These are phyloP conservation scores for Metschnikowia kunwiensis DNA, from an alignment of 805 yeast genomes.

Conservation along the genomic window DNA sequence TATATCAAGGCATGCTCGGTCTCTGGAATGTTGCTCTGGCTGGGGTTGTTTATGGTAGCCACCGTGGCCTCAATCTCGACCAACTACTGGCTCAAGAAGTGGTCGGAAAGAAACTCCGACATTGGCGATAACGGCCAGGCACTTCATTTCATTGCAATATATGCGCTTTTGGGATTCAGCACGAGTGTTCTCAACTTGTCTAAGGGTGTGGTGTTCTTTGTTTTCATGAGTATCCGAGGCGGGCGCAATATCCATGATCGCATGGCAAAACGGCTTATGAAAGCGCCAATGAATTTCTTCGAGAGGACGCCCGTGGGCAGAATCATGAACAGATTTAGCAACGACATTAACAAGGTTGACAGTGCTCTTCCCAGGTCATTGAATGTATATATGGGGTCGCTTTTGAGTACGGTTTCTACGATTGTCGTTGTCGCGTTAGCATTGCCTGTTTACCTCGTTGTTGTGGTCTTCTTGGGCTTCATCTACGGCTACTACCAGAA, in stretches of 20 bases:
- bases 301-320: slow-evolving; percentile 71
- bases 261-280: slow-evolving; percentile 53
- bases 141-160: slow-evolving; percentile 47
- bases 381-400: slow-evolving; percentile 43
- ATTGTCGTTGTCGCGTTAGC: slow-evolving; percentile 49
- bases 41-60: slow-evolving; percentile 28
- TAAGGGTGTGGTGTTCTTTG: slow-evolving; percentile 48
- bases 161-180: slow-evolving; percentile 53
- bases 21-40: slow-evolving; percentile 43
- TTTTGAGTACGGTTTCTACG: slow-evolving; percentile 47
- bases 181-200: slow-evolving; percentile 48
- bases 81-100: slow-evolving; percentile 63
- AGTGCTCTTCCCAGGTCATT: slow-evolving; percentile 53
- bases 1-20: slow-evolving; percentile 61
- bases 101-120: slow-evolving; percentile 57
- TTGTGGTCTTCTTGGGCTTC: slow-evolving; percentile 46
- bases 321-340: slow-evolving; percentile 60
- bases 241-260: slow-evolving; percentile 52
- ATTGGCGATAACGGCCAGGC: slow-evolving; percentile 42
- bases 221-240: slow-evolving; percentile 54
- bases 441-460: slow-evolving; percentile 52
- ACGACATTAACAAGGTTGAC: slow-evolving; percentile 59
- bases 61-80: slow-evolving; percentile 38
- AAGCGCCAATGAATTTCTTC: slow-evolving; percentile 64
- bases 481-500: slow-evolving; percentile 69